phyloP scores from a whole-genome alignment of 106 monocot genomes.

The Chionographis japonica region DNA sequence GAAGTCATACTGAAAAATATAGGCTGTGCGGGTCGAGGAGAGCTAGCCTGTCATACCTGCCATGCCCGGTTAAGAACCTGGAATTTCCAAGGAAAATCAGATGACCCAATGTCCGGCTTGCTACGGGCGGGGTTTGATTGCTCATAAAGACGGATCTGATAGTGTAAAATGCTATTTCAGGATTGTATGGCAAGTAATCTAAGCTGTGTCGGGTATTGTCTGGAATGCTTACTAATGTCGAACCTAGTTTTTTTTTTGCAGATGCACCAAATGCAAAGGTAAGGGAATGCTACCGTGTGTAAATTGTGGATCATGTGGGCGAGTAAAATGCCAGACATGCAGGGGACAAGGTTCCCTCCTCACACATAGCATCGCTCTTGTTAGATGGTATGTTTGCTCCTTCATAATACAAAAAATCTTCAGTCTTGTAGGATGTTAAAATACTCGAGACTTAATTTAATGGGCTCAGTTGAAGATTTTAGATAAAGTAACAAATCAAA shows the following conservation, averaged over 20 bases:
- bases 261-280: constrained; percentile 70
- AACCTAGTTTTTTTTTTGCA: constrained; percentile 16
- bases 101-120: constrained; percentile 64
- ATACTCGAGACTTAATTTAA: no score
- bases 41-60: constrained; percentile 60
- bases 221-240: background rate
- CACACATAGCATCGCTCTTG: constrained; percentile 41
- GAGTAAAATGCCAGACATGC: constrained; percentile 61
- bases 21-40: constrained; percentile 67
- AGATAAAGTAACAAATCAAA: no score
- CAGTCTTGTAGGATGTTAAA: no score
- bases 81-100: constrained; percentile 68
- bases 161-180: constrained; percentile 34
- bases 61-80: constrained; percentile 55
- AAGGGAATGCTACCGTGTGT: constrained; percentile 75
- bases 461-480: no score
- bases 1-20: constrained; percentile 1
- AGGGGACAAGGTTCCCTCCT: constrained; percentile 64
- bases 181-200: background rate
- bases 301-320: constrained; percentile 66
- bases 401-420: background rate
- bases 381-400: constrained; percentile 56
- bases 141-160: constrained; percentile 96
- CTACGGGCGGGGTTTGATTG: constrained; percentile 89
- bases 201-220: background rate